phyloP scores from a whole-genome alignment of 441 rosid genomes.

The Rhodomyrtus psidioides region DNA sequence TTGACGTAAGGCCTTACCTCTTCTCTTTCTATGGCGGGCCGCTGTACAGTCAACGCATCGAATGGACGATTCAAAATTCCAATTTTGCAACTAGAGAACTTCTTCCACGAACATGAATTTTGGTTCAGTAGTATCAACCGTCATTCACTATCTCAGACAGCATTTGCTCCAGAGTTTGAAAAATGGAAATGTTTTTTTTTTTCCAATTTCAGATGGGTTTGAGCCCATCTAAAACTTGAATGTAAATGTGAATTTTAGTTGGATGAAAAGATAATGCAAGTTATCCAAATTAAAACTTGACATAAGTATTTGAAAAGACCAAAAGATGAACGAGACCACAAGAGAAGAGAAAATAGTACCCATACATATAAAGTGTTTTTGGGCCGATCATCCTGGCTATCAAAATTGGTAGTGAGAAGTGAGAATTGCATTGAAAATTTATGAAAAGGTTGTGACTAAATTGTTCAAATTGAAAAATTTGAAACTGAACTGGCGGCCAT shows the following conservation, averaged over 20 bases:
- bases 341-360: background rate
- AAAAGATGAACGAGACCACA: background rate
- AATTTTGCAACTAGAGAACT: background rate
- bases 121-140: background rate
- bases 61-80: background rate
- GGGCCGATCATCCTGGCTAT: too few species aligned
- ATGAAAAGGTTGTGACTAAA: background rate
- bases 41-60: background rate
- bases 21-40: accelerated
- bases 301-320: background rate
- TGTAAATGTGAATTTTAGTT: background rate
- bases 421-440: background rate
- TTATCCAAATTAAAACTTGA: background rate
- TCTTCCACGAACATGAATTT: background rate
- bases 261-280: background rate
- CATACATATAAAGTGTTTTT: background rate
- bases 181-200: background rate
- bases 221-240: background rate
- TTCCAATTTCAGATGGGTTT: background rate
- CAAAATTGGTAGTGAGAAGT: too few species aligned
- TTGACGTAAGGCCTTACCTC: background rate
- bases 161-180: background rate
- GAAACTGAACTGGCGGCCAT: accelerated
- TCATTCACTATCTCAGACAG: background rate
- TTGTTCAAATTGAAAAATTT: too few species aligned